These are phyloP conservation scores for Apiospora kogelbergensis DNA, from an alignment of 2,329 filamentous ascomycete genomes.

Conservation along the genomic window DNA sequence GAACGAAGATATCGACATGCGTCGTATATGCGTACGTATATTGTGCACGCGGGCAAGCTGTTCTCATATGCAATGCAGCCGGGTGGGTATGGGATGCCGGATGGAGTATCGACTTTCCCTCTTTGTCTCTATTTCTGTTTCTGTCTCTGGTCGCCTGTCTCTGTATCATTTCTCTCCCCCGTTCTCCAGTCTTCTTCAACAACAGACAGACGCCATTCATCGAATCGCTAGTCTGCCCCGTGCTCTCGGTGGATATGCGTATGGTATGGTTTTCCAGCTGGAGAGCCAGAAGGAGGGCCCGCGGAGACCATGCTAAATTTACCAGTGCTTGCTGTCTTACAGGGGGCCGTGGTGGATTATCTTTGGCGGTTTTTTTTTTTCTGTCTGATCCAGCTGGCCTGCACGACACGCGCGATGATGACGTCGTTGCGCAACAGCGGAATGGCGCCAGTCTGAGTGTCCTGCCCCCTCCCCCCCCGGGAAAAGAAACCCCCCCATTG, in stretches of 20 bases:
- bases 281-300: not conserved
- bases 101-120: not conserved
- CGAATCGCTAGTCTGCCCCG: not conserved
- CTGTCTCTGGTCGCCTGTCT: not conserved
- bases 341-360: not conserved
- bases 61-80: not conserved
- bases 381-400: not conserved
- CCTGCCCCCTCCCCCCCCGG: not conserved
- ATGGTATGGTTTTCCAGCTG: not conserved
- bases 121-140: not conserved
- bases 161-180: no score
- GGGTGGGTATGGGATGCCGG: not conserved
- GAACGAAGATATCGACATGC: not conserved
- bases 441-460: not conserved
- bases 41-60: not conserved
- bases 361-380: not conserved
- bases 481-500: not conserved
- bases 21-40: not conserved
- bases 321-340: not conserved
- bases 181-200: not conserved
- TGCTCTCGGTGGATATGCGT: not conserved
- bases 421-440: not conserved
- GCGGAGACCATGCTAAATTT: not conserved
- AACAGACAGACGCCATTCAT: not conserved
- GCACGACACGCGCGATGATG: constrained; percentile 4